Percentiles rank a stretch among this genome's conserved stretches.
Evolutionary conservation across 257 asterid genomes (phyloP).

Genomic region (Gentiana macrophylla): DNA sequence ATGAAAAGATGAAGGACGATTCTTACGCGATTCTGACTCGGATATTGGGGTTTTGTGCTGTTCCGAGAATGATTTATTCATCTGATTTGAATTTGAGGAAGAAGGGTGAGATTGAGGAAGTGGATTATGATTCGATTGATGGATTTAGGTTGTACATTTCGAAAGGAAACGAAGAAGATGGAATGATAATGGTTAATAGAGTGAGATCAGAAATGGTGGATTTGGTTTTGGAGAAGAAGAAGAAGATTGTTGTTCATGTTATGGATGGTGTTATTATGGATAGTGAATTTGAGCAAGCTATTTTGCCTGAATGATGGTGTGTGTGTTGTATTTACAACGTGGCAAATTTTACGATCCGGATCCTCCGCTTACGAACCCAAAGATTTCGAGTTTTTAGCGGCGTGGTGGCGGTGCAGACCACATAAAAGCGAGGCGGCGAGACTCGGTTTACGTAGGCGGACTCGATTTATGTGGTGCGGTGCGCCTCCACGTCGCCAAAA

Average conservation of each 20-base stretch:
- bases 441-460: too few relatives aligned
- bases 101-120: conserved; percentile 10
- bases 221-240: conserved; percentile 7
- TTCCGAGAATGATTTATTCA: conserved; percentile 39
- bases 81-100: conserved; percentile 18
- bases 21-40: conserved; percentile 21
- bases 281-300: conserved; percentile 44
- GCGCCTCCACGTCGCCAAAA: too few relatives aligned
- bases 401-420: too few relatives aligned
- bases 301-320: conserved; percentile 16
- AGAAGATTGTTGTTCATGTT: conserved; percentile 29
- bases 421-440: too few relatives aligned
- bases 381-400: too few relatives aligned
- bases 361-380: too few relatives aligned
- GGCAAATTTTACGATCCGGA: too few relatives aligned
- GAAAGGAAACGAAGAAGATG: conserved; percentile 29
- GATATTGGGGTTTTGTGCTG: conserved; percentile 59
- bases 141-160: conserved; percentile 38
- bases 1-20: too few relatives aligned
- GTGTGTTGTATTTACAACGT: too few relatives aligned
- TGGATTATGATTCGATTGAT: conserved; percentile 44
- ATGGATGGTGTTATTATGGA: conserved; percentile 60
- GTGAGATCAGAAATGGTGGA: conserved; percentile 33
- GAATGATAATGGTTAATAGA: conserved; percentile 42
- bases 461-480: too few relatives aligned